Evolutionary conservation across 106 monocot genomes (phyloP), one percentile per base, ranked within the genome.

Genomic region (Dioscorea alata): DNA sequence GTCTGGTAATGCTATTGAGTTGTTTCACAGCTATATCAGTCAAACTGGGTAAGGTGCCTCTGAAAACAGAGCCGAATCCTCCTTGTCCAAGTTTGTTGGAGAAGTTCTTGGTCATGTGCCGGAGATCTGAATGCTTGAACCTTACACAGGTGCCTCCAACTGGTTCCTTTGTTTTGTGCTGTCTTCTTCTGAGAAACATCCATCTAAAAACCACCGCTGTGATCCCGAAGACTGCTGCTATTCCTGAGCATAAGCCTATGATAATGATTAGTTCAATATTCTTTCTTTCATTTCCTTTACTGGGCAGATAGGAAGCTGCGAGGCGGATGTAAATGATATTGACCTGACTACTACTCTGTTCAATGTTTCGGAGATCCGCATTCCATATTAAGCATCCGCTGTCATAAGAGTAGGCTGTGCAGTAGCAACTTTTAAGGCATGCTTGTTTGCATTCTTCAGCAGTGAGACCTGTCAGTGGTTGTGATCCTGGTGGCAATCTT

Each of bases 51-150:
- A 83, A 63, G 6, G 13, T 48, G n/a, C 83, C 83, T 68, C 71
- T 78, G 32, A 75, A 83, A 0, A 83, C 78, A 1, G 78, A 67
- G 12, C 78, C 83, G 17, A 79, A 83, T 16, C 83, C 78, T 17
- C 78, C 78, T 2, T 63, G 71, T 1, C 78, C 83, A 25, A 83
- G 31, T 53, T 62, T 67, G 17, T 67, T 70, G 1, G 75, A 74
- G 71, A 79, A 79, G 61, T 83, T 83, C 49, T 68, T 78, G 16
- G 83, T 83, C 24, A 83, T 64, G 34, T 49, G 23, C 20, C 67
- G 35, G 16, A 79, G 54, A 20, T 66, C 67, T 2, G 20, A 12
- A 25, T 71, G 71, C 16, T 25, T 78, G 50, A 78, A 74, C 16
- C n/a, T 48, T 24, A 68, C 53, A 60, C 78, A 13, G 3, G 67